Conservation (phyloP, 257 asterid species). For the Jasminum sambac region DNA sequence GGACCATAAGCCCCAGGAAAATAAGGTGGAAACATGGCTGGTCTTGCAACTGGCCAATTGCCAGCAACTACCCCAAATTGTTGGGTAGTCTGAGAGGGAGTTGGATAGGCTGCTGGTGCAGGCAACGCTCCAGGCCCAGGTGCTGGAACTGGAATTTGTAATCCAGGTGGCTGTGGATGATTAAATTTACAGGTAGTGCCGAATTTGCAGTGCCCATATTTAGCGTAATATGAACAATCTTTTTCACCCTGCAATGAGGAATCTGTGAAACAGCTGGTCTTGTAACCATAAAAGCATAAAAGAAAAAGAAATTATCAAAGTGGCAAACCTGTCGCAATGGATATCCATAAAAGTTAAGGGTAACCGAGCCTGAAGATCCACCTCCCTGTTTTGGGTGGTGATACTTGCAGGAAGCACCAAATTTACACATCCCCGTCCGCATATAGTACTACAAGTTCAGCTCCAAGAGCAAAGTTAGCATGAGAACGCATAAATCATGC, state of each 20-base stretch:
- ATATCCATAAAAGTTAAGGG: constrained; percentile 41
- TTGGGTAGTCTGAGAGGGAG: constrained; percentile 79
- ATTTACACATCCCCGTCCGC: constrained; percentile 91
- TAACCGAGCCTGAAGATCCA: constrained; percentile 61
- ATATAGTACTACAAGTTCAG: constrained; percentile 46
- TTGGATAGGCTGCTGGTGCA: constrained; percentile 33
- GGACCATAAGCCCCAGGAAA: constrained; percentile 76
- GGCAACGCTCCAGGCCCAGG: constrained; percentile 56
- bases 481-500: constrained; percentile 15
- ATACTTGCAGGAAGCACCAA: constrained; percentile 91
- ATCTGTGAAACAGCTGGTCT: constrained; percentile 23
- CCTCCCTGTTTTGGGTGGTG: constrained; percentile 89
- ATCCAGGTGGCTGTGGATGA: constrained; percentile 91
- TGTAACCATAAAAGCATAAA: background rate
- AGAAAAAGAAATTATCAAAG: constrained; percentile 5
- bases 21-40: constrained; percentile 66
- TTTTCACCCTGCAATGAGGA: constrained; percentile 67
- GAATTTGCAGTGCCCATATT: constrained; percentile 91
- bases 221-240: constrained; percentile 80
- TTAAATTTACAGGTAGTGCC: constrained; percentile 92
- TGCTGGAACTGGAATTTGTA: constrained; percentile 43
- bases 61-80: constrained; percentile 75
- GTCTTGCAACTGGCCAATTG: constrained; percentile 83
- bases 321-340: constrained; percentile 28
- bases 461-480: constrained; percentile 6